A percentile compares a stretch with the other conserved stretches of the same genome.
These are phyloP conservation scores for Abrus precatorius DNA, from an alignment of 306 rosid genomes.

Conservation along the genomic window DNA sequence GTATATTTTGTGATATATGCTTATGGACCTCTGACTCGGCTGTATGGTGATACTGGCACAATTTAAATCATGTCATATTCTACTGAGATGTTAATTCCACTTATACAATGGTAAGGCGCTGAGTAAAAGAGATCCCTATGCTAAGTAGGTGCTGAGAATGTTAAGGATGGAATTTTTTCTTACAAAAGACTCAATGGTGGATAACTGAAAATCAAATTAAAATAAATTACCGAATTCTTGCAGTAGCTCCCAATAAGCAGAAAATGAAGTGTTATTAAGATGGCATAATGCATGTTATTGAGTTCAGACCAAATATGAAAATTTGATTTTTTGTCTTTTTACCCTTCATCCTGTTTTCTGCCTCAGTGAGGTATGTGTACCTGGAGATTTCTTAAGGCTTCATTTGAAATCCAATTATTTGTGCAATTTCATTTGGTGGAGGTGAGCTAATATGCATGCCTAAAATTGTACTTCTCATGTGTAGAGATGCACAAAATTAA, in stretches of 20 bases:
- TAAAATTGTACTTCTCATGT: conserved; percentile 6
- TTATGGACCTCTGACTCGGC: conserved; percentile 5
- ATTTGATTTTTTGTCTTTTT: not conserved
- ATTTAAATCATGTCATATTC: not conserved
- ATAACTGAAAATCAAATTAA: conserved; percentile 18
- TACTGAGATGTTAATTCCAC: conserved; percentile 9
- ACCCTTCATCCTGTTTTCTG: conserved; percentile 13
- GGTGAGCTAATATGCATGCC: conserved; percentile 10
- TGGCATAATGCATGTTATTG: conserved; percentile 3
- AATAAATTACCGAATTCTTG: not conserved
- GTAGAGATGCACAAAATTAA: conserved; percentile 32
- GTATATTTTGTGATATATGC: not conserved
- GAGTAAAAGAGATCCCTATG: not conserved
- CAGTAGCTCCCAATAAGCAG: not conserved
- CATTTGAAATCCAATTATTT: conserved; percentile 4
- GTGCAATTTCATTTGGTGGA: conserved; percentile 13
- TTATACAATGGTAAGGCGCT: conserved; percentile 2
- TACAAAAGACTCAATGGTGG: not conserved
- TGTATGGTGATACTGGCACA: not conserved
- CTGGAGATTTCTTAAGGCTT: conserved; percentile 23
- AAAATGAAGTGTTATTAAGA: conserved; percentile 23
- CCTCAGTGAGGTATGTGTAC: not conserved
- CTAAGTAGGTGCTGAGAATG: conserved; percentile 19
- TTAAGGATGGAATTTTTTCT: not conserved
- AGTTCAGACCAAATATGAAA: conserved; percentile 1